Evolutionary conservation across 1,284 basidiomycete genomes (phyloP), one percentile per base, ranked within the genome.

Genomic region (Pholiota adiposa): DNA sequence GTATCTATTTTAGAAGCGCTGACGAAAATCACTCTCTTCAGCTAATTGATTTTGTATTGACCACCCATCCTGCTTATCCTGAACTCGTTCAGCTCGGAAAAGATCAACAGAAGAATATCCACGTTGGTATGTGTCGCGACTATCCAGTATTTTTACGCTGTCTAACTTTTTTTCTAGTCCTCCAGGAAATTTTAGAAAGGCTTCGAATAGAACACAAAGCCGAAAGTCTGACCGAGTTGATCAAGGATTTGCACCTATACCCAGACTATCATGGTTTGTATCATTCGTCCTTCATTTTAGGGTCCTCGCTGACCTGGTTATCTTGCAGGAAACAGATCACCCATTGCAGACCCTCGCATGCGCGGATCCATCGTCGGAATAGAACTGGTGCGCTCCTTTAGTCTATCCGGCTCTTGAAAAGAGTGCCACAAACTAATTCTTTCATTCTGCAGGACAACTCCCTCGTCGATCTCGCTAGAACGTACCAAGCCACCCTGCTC

Each of bases 21-120:
- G 40, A 60, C 25, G 38, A 51, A 18, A 41, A 25, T 43, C 7
- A 44, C n/a, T n/a, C n/a, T 46, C 29, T 21, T 31, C 29, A 93
- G 89, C 83, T 98, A 23, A 96, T 98, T 65, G 95, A 99, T 70
- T 98, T 97, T 72, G 89, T 97, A 74, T 85, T 98, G 65, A 94
- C 89, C 33, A 98, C 93, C 0, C 97, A 99, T 70, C 87, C 92
- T 1, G 94, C 96, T 0, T 93, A 93, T 65, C 73, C 83, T 4
- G 80, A 86, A 54, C 85, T 97, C 18, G 77, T 88, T 51, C 83
- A 88, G 55, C 67, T 80, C 6, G 84, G 83, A 0, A 80, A 83
- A 64, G 70, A 80, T 56, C 78, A 84, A 63, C 74, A 83, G 29
- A 84, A 81, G 61, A 83, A 81, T 63, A 84, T 89, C 9, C 85